phyloP scores from a whole-genome alignment of 495 filamentous ascomycete genomes.

The Lasiosphaeria miniovina region DNA sequence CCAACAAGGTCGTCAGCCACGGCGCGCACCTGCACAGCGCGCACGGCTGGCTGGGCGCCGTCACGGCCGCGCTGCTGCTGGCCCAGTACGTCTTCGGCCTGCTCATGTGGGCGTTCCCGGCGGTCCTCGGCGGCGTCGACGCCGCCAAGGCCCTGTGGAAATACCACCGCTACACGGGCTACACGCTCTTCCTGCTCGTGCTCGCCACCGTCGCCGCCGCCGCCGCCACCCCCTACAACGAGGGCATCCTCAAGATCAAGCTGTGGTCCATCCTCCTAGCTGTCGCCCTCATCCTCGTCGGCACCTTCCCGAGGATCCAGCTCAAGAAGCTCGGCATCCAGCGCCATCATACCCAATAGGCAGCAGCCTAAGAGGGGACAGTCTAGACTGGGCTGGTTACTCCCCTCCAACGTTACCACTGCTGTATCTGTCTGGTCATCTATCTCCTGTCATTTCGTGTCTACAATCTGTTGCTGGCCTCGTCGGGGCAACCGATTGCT shows the following conservation, averaged over 20 bases:
- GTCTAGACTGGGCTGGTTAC: not conserved
- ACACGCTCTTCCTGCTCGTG: constrained; percentile 65
- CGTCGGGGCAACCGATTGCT: no score
- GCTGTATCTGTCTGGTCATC: no score
- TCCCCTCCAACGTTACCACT: not conserved
- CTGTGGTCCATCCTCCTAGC: constrained; percentile 68
- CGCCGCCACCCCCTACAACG: constrained; percentile 68
- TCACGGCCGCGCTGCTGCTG: constrained; percentile 67
- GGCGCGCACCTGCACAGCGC: constrained; percentile 68
- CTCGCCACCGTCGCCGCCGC: constrained; percentile 73
- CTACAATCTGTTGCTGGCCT: not conserved
- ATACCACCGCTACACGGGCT: constrained; percentile 81
- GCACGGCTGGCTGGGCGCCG: constrained; percentile 76
- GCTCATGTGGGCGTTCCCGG: constrained; percentile 70
- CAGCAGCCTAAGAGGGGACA: not conserved
- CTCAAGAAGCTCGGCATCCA: constrained; percentile 73
- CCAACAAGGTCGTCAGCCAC: constrained; percentile 67
- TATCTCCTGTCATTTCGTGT: not conserved
- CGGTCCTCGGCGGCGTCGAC: constrained; percentile 70
- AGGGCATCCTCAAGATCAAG: constrained; percentile 60
- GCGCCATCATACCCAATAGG: not conserved
- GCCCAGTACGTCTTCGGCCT: constrained; percentile 76
- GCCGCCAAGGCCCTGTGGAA: constrained; percentile 83
- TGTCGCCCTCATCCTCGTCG: constrained; percentile 58
- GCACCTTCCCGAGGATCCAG: constrained; percentile 74